Evolutionary conservation across 345 rosid genomes (phyloP), one percentile per base, ranked within the genome.

Genomic region (Luvunga scandens): DNA sequence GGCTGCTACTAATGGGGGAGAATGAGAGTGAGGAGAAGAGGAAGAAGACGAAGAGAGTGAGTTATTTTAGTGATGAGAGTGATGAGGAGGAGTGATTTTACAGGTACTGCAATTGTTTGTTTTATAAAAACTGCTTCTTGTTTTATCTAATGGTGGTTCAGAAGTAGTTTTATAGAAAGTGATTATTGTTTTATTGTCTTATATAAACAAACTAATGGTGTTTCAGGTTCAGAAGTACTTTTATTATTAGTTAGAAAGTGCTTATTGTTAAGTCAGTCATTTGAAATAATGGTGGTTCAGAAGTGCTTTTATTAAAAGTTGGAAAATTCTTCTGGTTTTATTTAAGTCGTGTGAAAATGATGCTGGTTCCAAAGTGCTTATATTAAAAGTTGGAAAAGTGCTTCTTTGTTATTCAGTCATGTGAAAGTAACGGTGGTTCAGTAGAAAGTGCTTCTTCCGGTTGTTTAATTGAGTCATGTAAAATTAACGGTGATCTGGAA

Each of bases 21-120:
- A 89, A 79, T 50, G 86, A 79, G 62, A 87, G 12, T 77, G 85
- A 75, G 77, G 88, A 81, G 75, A 78, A 72, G 85, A 84, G 77
- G 85, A 87, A 80, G 84, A 86, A 73, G 81, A 78, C 28, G 67
- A 93, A 90, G 87, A 91, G 86, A 85, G 90, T 87, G 6, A 87
- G 93, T 72, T 95, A 95, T 79, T 95, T 95, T 73, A 95, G 99
- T 81, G 99, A 95, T 84, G 97, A 95, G 85, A 95, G 99, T 83
- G 99, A 82, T 50, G 98, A 95, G 68, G 95, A 85, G 64, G 91
- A 82, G 4, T 85, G 82, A 82, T 76, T 63, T 69, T 69, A n/a
- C 34, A 39, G 73, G 73, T 66, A 53, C 22, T 53, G 10, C 4
- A 18, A 12, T 6, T 65, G 13, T 18, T n/a, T 72, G 25, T 50